Percentiles rank a stretch among this genome's conserved stretches.
phyloP scores from a whole-genome alignment of 2,329 filamentous ascomycete species.

The Pseudogymnoascus verrucosus region DNA sequence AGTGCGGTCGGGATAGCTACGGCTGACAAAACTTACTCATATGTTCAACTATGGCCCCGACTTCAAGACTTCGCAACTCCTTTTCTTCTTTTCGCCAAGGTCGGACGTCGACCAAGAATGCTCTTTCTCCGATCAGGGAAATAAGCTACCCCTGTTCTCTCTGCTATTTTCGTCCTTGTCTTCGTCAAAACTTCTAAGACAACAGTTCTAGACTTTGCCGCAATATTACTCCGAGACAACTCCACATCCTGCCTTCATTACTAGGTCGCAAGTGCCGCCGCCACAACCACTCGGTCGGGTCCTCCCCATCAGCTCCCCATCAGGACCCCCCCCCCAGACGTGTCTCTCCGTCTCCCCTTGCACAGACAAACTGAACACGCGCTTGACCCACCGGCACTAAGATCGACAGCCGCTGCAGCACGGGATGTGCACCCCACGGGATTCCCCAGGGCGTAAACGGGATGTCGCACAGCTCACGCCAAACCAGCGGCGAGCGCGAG shows the following conservation, averaged over 20 bases:
- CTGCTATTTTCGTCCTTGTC: background rate
- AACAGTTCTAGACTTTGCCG: background rate
- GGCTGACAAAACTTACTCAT: background rate
- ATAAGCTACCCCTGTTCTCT: background rate
- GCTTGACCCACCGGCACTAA: background rate
- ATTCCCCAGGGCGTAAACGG: background rate
- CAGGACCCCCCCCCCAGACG: background rate
- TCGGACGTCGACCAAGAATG: background rate
- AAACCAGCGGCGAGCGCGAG: background rate
- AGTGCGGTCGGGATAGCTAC: background rate
- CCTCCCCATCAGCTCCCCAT: background rate
- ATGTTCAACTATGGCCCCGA: too few species aligned
- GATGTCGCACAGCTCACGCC: background rate
- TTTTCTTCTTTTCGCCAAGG: background rate
- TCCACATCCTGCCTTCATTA: background rate
- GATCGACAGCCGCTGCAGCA: background rate
- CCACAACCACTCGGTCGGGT: background rate
- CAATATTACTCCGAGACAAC: background rate
- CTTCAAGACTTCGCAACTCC: background rate
- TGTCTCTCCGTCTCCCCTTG: background rate
- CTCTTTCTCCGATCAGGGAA: background rate
- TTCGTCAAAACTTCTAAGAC: background rate
- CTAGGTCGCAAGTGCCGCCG: background rate
- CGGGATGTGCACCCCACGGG: background rate
- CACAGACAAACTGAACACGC: background rate